Conservation (phyloP, 164 flowering plant species). For the Annona cherimola region DNA sequence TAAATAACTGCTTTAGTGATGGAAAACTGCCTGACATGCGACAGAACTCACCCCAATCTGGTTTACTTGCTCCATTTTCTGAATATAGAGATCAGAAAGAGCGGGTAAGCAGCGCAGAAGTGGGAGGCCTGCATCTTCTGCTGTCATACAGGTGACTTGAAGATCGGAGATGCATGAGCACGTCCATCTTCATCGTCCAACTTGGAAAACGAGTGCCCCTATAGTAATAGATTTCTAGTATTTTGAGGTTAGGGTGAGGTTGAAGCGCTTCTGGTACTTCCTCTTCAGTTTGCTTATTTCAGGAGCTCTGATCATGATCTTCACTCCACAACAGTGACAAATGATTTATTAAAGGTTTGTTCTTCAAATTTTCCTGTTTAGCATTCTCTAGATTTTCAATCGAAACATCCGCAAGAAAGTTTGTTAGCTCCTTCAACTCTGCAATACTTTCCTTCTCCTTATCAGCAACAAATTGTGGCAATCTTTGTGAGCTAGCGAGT, state of each 20-base stretch:
- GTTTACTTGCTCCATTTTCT: not conserved
- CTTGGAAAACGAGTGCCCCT: constrained; percentile 22
- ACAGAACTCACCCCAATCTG: not conserved
- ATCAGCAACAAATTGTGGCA: constrained; percentile 27
- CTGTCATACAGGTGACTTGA: not conserved
- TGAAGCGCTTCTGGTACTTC: constrained; percentile 10
- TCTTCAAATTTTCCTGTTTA: constrained; percentile 15
- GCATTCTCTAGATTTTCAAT: constrained; percentile 31
- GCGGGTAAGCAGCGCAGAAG: constrained; percentile 13
- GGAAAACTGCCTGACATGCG: not conserved
- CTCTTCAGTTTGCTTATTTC: not conserved
- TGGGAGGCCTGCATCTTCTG: constrained; percentile 13
- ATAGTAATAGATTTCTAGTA: constrained; percentile 19
- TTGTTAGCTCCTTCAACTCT: constrained; percentile 20
- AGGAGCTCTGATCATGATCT: not conserved
- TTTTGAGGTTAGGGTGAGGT: constrained; percentile 23
- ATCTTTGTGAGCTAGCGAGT: constrained; percentile 19
- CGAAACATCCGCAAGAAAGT: constrained; percentile 25
- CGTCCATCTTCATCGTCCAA: constrained; percentile 22
- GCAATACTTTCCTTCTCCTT: constrained; percentile 13
- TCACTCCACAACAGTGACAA: constrained; percentile 26
- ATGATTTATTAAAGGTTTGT: constrained; percentile 21
- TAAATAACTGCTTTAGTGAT: too few species aligned
- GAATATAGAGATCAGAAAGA: constrained; percentile 8
- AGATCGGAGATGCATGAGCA: constrained; percentile 14